A percentile compares a stretch with the other conserved stretches of the same genome.
These are phyloP conservation scores for Diplodia mutila DNA, from an alignment of 2,329 filamentous ascomycete genomes.

Conservation along the genomic window DNA sequence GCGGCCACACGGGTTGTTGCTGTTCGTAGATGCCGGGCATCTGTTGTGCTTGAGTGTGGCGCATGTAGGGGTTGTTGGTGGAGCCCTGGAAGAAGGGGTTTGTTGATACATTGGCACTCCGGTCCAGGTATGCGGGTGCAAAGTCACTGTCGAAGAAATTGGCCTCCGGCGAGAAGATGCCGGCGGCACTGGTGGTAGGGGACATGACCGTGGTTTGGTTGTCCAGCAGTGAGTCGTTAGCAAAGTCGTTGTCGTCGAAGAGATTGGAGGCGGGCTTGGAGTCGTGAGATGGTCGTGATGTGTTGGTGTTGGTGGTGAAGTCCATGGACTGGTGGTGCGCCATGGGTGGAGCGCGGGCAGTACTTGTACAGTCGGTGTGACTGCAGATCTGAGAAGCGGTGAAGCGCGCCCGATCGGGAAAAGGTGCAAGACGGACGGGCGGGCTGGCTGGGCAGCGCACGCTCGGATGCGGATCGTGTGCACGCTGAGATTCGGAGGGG, in stretches of 20 bases:
- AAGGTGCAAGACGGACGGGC: slow-evolving; percentile 3
- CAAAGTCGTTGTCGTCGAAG: slow-evolving; percentile 53
- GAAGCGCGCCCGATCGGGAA: slow-evolving; percentile 21
- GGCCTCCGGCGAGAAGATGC: slow-evolving; percentile 58
- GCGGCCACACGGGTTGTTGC: slow-evolving; percentile 61
- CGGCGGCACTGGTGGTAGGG: slow-evolving; percentile 51
- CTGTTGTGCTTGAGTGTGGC: slow-evolving; percentile 56
- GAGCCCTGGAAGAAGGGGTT: slow-evolving; percentile 53
- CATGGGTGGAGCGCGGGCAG: slow-evolving; percentile 35
- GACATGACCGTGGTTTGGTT: slow-evolving; percentile 52
- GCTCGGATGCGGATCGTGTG: slow-evolving; percentile 22
- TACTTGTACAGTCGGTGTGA: slow-evolving; percentile 46
- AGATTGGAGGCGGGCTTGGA: slow-evolving; percentile 43
- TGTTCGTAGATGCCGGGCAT: slow-evolving; percentile 48
- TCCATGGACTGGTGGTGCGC: slow-evolving; percentile 42
- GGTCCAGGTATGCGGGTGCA: slow-evolving; percentile 45
- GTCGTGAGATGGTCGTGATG: slow-evolving; percentile 42
- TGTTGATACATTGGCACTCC: slow-evolving; percentile 40
- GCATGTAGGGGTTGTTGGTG: slow-evolving; percentile 65
- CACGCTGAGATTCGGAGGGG: slow-evolving; percentile 1
- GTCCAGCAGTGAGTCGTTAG: slow-evolving; percentile 52
- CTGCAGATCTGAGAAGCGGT: slow-evolving; percentile 24
- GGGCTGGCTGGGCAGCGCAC: slow-evolving; percentile 16
- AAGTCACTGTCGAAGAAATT: slow-evolving; percentile 56
- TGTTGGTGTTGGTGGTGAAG: slow-evolving; percentile 41